Conservation (phyloP, 2,329 filamentous ascomycete species). For the Tolypocladium paradoxum region DNA sequence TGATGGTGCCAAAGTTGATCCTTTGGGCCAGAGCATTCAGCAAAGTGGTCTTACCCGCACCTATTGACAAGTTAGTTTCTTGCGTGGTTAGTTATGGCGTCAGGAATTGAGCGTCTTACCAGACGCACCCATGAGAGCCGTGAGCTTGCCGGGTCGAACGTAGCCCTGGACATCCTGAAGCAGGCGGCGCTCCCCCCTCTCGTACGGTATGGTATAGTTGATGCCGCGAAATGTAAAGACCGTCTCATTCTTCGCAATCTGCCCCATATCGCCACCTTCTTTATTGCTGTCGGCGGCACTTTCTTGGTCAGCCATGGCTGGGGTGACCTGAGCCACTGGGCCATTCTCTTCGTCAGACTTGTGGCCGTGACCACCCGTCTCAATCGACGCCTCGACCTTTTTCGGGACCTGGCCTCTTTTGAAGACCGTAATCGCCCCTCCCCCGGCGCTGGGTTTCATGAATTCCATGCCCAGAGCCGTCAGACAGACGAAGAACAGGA, state of each 20-base stretch:
- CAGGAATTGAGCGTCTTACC: constrained; percentile 13
- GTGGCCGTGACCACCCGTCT: constrained; percentile 32
- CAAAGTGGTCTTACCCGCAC: constrained; percentile 61
- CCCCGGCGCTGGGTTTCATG: constrained; percentile 49
- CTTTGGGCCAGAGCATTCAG: constrained; percentile 65
- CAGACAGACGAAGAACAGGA: constrained; percentile 60
- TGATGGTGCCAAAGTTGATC: constrained; percentile 65
- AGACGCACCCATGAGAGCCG: constrained; percentile 61
- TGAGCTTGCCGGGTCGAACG: constrained; percentile 71
- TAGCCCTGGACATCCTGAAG: constrained; percentile 73
- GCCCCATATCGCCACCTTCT: constrained; percentile 23
- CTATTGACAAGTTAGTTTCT: constrained; percentile 14
- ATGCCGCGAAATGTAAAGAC: constrained; percentile 43
- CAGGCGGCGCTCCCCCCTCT: constrained; percentile 56
- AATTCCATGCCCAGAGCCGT: constrained; percentile 61
- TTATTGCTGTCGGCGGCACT: constrained; percentile 10
- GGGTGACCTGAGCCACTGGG: constrained; percentile 35
- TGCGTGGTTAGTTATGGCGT: neutral
- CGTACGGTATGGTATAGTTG: constrained; percentile 40
- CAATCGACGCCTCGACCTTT: constrained; percentile 43
- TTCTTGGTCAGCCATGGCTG: constrained; percentile 41
- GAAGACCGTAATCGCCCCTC: constrained; percentile 48
- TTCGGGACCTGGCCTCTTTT: constrained; percentile 55
- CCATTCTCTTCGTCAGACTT: constrained; percentile 39
- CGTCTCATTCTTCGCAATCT: constrained; percentile 50